A percentile compares a stretch with the other conserved stretches of the same genome.
Conservation (phyloP, 768 basidiomycete species). For the Ramaria rubella region DNA sequence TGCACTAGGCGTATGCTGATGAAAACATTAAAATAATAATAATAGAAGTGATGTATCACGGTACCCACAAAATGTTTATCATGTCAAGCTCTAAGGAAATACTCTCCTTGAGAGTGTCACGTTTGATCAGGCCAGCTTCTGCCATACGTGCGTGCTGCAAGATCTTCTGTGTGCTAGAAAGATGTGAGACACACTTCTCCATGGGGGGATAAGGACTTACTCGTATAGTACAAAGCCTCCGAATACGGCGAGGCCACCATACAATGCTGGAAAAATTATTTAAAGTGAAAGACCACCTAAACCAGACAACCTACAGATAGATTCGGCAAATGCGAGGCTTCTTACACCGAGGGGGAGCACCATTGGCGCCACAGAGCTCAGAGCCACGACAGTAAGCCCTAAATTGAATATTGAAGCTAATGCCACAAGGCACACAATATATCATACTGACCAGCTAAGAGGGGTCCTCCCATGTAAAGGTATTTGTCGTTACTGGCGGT, state of each 20-base stretch:
- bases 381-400: constrained; percentile 81
- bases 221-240: constrained; percentile 83
- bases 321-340: constrained; percentile 66
- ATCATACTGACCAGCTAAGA: constrained; percentile 45
- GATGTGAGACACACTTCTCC: not conserved
- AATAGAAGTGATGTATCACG: not conserved
- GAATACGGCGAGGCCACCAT: constrained; percentile 86
- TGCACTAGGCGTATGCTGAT: constrained; percentile 73
- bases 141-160: constrained; percentile 68
- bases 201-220: constrained; percentile 34
- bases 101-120: constrained; percentile 74
- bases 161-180: constrained; percentile 74
- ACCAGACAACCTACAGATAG: constrained; percentile 35
- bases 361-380: constrained; percentile 84
- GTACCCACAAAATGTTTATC: constrained; percentile 79
- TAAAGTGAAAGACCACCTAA: not conserved
- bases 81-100: constrained; percentile 78
- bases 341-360: constrained; percentile 79
- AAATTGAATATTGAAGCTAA: not conserved
- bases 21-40: not conserved
- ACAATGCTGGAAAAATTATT: constrained; percentile 38
- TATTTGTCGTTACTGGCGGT: constrained; percentile 84
- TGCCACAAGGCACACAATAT: not conserved
- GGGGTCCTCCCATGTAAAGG: constrained; percentile 78
- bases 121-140: constrained; percentile 55